These are phyloP conservation scores for Solanum chilense DNA, from an alignment of 257 asterid species.

Conservation along the genomic window DNA sequence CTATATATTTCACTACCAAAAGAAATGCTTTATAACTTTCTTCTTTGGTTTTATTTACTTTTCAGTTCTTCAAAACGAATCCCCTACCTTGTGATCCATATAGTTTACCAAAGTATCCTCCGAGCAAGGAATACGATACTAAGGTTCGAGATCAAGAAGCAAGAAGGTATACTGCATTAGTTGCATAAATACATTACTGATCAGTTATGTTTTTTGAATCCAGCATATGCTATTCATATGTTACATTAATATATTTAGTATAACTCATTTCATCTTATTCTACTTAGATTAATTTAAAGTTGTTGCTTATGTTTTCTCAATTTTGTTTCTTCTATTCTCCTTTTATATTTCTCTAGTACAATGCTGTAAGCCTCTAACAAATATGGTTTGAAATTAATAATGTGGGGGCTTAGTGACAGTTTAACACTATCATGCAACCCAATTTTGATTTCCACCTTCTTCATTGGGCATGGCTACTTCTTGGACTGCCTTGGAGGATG, in stretches of 20 bases:
- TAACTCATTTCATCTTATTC: background rate
- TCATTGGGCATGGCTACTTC: background rate
- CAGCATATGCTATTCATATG: background rate
- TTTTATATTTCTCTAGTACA: background rate
- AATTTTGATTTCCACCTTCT: background rate
- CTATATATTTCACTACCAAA: background rate
- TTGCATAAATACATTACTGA: background rate
- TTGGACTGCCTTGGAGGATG: background rate
- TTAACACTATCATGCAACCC: background rate
- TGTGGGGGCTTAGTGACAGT: background rate
- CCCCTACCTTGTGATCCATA: slow-evolving; percentile 49
- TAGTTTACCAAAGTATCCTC: slow-evolving; percentile 38
- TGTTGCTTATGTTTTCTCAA: background rate
- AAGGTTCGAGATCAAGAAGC: slow-evolving; percentile 36
- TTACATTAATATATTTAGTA: background rate
- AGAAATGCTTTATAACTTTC: background rate
- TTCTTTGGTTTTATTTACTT: background rate
- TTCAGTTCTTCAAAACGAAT: slow-evolving; percentile 34
- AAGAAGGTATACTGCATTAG: slow-evolving; percentile 17
- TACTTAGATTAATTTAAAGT: background rate
- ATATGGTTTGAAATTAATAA: background rate
- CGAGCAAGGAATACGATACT: slow-evolving; percentile 43
- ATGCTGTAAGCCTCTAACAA: background rate
- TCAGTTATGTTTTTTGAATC: background rate
- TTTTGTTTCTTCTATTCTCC: background rate